Percentiles rank a stretch among this genome's conserved stretches.
phyloP scores from a whole-genome alignment of 2,329 filamentous ascomycete species.

The Karstenula rhodostoma region DNA sequence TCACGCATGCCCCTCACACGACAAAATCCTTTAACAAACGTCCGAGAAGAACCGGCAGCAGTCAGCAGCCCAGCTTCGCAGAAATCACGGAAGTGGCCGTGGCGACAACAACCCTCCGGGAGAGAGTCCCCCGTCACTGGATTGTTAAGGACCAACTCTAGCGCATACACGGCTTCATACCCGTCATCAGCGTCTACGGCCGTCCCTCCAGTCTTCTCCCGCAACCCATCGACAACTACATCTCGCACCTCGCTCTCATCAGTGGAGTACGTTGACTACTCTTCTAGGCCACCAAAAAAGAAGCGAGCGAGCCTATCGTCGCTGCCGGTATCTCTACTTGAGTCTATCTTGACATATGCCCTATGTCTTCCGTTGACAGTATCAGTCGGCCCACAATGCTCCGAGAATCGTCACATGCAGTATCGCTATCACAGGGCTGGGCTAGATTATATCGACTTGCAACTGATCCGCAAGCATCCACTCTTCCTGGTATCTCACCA shows the following conservation, averaged over 20 bases:
- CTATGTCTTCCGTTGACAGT: slow-evolving; percentile 28
- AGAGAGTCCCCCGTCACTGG: slow-evolving; percentile 1
- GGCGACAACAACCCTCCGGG: slow-evolving; percentile 11
- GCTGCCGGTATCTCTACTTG: slow-evolving; percentile 29
- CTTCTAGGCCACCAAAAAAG: not conserved
- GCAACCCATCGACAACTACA: slow-evolving; percentile 15
- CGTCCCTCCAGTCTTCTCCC: slow-evolving; percentile 21
- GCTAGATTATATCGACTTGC: slow-evolving; percentile 31
- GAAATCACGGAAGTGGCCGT: slow-evolving; percentile 18
- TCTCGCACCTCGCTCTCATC: slow-evolving; percentile 16
- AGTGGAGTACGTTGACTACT: not conserved
- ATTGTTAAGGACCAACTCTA: slow-evolving; percentile 22
- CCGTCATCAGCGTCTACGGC: slow-evolving; percentile 20
- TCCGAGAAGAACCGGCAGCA: slow-evolving; percentile 19
- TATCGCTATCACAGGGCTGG: slow-evolving; percentile 28
- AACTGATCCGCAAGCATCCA: slow-evolving; percentile 27
- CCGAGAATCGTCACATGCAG: slow-evolving; percentile 23
- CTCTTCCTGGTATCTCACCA: slow-evolving; percentile 27
- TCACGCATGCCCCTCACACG: slow-evolving; percentile 9
- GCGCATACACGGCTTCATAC: slow-evolving; percentile 18
- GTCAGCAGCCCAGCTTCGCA: slow-evolving; percentile 3
- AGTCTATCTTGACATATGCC: slow-evolving; percentile 31
- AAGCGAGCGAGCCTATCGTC: slow-evolving; percentile 12
- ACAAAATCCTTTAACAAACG: slow-evolving; percentile 11
- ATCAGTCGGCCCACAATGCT: slow-evolving; percentile 22